Base-by-base conservation (phyloP, 108 stramenopile genomes). In the Fragilaria radians region DNA sequence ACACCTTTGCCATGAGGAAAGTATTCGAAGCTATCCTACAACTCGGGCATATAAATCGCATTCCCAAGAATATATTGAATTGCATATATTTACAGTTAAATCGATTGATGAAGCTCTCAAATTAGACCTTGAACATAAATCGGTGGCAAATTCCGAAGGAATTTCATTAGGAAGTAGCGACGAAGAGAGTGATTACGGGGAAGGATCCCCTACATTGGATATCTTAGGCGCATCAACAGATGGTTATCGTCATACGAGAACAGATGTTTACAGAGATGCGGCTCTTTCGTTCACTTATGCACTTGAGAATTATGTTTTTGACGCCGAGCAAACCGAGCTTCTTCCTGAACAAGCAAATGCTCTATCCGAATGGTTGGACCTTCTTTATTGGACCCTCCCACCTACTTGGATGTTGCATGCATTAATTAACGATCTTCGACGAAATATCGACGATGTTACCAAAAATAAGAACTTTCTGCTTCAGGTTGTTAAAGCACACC, bases 211-310 rank as follows among this genome's bases (percentile, higher is more conserved):
- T 2, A 54, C 28, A 32, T 2, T 36, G 28, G 2, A 78, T 68
- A 68, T 86, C 66, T 69, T 66, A 30, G 77, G 64, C 25, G 61
- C 79, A 54, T 60, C 68, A 52, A 21, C 66, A 48, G 63, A 67
- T 61, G 66, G 76, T 54, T 42, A 71, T 54, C 45, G 68, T 26
- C 70, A 69, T 4, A 74, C 73, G 14, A 74, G 62, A 54, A 67
- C 70, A 54, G 58, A 70, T 48, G 72, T 72, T 0, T 78, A 68
- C 50, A 57, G 66, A 25, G 86, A 88, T 65, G 86, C 86, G 2
- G 79, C 77, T 11, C 61, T 88, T 34, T 84, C 83, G 4, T 88
- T 88, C 33, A 72, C 71, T 23, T 71, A 78, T 66, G 81, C 79
- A 7, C 54, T 83, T 60, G 67, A 74, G 50, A 5, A 30, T 61